These are phyloP conservation scores for Alternaria brassicae DNA, from an alignment of 2,329 filamentous ascomycete genomes.

Conservation along the genomic window DNA sequence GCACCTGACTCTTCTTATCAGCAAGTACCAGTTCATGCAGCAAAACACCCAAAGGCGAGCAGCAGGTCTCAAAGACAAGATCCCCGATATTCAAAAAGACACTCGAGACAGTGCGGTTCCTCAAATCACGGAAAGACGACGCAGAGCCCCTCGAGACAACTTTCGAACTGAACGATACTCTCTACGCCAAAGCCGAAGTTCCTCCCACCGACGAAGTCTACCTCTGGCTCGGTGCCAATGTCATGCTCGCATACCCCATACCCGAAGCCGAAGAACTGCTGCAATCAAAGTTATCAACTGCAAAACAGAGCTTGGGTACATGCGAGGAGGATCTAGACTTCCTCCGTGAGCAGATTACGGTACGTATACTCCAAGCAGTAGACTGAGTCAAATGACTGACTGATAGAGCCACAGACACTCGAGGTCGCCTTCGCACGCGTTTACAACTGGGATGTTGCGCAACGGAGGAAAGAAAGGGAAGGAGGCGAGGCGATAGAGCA, in stretches of 20 bases:
- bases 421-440: slow-evolving; percentile 95
- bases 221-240: slow-evolving; percentile 97
- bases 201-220: slow-evolving; percentile 89
- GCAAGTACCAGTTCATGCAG: slow-evolving; percentile 99
- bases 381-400: slow-evolving; percentile 18
- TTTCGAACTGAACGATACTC: slow-evolving; percentile 95
- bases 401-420: slow-evolving; percentile 71
- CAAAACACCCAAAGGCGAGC: slow-evolving; percentile 86
- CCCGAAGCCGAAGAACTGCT: slow-evolving; percentile 84
- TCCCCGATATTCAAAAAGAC: slow-evolving; percentile 96
- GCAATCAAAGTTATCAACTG: slow-evolving; percentile 76
- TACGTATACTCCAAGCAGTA: slow-evolving; percentile 45
- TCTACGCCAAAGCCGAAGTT: slow-evolving; percentile 87
- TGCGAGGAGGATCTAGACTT: slow-evolving; percentile 98
- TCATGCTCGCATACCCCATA: slow-evolving; percentile 95
- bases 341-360: slow-evolving; percentile 93
- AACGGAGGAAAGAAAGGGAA: slow-evolving; percentile 90
- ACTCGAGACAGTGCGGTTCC: slow-evolving; percentile 85
- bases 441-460: slow-evolving; percentile 99
- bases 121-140: slow-evolving; percentile 75
- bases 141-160: slow-evolving; percentile 83
- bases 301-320: slow-evolving; percentile 80
- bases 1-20: slow-evolving; percentile 50
- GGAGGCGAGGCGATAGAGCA: slow-evolving; percentile 55
- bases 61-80: slow-evolving; percentile 86